Base-by-base conservation (phyloP, 306 rosid species). In the Canavalia ensiformis region DNA sequence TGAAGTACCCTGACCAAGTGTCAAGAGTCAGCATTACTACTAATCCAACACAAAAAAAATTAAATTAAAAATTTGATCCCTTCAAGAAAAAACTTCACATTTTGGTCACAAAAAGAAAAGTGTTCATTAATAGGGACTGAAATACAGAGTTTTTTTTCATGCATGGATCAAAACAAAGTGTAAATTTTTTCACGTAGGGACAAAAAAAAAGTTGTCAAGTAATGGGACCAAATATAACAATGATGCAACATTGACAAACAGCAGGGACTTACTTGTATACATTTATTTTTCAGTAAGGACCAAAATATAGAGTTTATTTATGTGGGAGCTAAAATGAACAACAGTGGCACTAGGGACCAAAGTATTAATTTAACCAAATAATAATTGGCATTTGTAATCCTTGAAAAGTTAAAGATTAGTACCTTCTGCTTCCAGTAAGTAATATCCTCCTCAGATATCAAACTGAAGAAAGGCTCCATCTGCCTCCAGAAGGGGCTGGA, bases 351-450 rank as follows among this genome's bases (percentile, higher is more conserved):
- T 13, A 3, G 33, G 33, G 0, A 47, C 10, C 29, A 33, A 54
- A 25, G 39, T 13, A 1, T 7, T n/a, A 50, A 46, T 34, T 58
- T 67, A 35, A 42, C 7, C 12, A 2, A 37, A 57, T 6, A 10
- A 72, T 33, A 33, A 77, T 11, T 60, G 55, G 74, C 69, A 46
- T 35, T 63, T 25, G 70, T 44, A 55, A 8, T 50, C 82, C 33
- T 44, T 59, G 50, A 25, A 56, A 74, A 52, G 69, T 6, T 75
- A 67, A 52, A 78, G 57, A 56, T 44, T 81, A 73, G 82, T 85
- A 96, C 99, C 92, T 91, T 90, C 82, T 95, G 90, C 88, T 88
- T 96, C 84, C 92, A 87, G 92, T 80, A 91, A 76, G 77, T 29
- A 35, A 90, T 87, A 82, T 90, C 98, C 58, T 86, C 85, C 60